phyloP scores from a whole-genome alignment of 2,329 filamentous ascomycete species.

The Diplodia mutila region DNA sequence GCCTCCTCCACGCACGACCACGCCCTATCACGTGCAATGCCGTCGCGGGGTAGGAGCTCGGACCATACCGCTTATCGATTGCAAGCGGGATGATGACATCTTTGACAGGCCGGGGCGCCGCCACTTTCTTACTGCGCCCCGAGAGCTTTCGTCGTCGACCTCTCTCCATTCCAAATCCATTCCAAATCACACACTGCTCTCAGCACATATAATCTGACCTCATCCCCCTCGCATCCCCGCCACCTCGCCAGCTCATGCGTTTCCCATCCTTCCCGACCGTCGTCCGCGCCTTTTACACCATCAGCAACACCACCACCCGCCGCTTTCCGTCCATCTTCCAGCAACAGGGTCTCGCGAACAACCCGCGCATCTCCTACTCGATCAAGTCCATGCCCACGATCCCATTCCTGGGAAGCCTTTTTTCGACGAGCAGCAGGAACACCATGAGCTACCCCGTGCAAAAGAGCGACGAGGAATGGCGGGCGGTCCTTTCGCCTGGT shows the following conservation, averaged over 20 bases:
- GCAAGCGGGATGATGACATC: conserved; percentile 13
- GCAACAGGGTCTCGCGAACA: conserved; percentile 31
- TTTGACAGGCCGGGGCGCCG: conserved; percentile 1
- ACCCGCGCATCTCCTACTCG: conserved; percentile 41
- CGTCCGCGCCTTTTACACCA: conserved; percentile 51
- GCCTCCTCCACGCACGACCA: not conserved
- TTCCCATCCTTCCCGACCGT: conserved; percentile 36
- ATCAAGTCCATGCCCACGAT: conserved; percentile 71
- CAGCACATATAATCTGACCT: not conserved
- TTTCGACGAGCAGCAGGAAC: conserved; percentile 59
- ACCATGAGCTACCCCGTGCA: conserved; percentile 70
- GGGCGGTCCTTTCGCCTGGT: conserved; percentile 77
- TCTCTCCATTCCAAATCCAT: not conserved
- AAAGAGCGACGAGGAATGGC: conserved; percentile 84
- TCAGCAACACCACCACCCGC: conserved; percentile 51
- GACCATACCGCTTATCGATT: conserved; percentile 1
- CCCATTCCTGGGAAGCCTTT: conserved; percentile 77
- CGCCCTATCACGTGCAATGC: not conserved
- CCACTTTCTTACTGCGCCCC: conserved; percentile 3
- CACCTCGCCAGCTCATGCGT: conserved; percentile 11
- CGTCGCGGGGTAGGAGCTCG: not conserved
- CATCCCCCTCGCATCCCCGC: not conserved
- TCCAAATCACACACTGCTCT: not conserved
- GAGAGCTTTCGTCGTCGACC: not conserved
- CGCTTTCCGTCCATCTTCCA: conserved; percentile 31